Conservation (phyloP, 495 filamentous ascomycete genomes). For the Lasiosphaeria hispida region DNA sequence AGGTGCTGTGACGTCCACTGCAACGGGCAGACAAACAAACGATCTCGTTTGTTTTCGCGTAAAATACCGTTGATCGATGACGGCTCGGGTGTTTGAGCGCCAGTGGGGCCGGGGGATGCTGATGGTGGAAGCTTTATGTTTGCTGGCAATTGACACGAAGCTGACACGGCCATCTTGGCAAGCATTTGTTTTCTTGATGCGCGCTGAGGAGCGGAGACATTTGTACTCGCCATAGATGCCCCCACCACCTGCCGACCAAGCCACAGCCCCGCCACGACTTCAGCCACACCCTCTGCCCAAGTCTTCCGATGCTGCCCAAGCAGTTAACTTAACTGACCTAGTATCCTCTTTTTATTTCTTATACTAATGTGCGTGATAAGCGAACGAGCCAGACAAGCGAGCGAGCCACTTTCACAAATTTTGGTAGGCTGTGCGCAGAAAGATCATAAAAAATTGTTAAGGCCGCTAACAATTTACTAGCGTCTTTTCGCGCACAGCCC, state of each 20-base stretch:
- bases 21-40: conserved; percentile 7
- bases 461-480: too few species aligned
- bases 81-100: conserved; percentile 4
- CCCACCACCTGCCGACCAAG: neutral
- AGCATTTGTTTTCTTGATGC: neutral
- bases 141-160: conserved; percentile 1
- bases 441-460: too few species aligned
- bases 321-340: neutral
- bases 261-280: neutral
- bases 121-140: conserved; percentile 1
- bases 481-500: too few species aligned
- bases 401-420: too few species aligned
- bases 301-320: neutral
- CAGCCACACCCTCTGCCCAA: neutral
- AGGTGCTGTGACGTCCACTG: conserved; percentile 8
- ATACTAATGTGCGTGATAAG: too few species aligned
- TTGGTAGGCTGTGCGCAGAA: too few species aligned
- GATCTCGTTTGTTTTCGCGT: conserved; percentile 3
- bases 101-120: neutral
- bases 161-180: conserved; percentile 3
- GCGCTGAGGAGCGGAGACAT: neutral
- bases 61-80: conserved; percentile 9
- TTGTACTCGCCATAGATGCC: neutral
- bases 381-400: too few species aligned
- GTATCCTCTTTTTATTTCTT: conserved; percentile 1